These are phyloP conservation scores for Debaryomycetaceae sp. DNA, from an alignment of 1,139 yeast species.

Conservation along the genomic window DNA sequence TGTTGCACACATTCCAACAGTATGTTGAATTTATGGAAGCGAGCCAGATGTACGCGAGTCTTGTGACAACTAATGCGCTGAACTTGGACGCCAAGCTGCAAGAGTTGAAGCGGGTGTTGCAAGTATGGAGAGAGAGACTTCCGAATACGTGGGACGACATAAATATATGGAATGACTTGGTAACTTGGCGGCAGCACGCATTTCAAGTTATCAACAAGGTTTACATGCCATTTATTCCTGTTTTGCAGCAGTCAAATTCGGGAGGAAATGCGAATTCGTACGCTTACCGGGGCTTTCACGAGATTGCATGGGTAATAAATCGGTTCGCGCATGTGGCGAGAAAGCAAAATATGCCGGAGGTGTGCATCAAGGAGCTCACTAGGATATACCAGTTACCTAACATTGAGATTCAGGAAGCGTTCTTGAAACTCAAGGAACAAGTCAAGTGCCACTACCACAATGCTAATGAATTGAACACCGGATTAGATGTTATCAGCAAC, in stretches of 20 bases:
- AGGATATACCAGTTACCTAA: conserved; percentile 94
- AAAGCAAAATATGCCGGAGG: conserved; percentile 94
- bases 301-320: conserved; percentile 97
- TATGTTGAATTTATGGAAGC: conserved; percentile 98
- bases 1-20: conserved; percentile 91
- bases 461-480: conserved; percentile 77
- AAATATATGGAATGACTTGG: conserved; percentile 93
- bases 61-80: conserved; percentile 84
- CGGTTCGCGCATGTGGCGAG: conserved; percentile 98
- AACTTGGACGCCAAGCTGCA: conserved; percentile 88
- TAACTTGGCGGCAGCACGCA: conserved; percentile 98
- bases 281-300: conserved; percentile 96
- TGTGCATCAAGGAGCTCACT: conserved; percentile 84
- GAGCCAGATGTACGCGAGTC: conserved; percentile 81
- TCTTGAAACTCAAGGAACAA: conserved; percentile 88
- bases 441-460: conserved; percentile 96
- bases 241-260: conserved; percentile 64
- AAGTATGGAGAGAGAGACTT: conserved; percentile 95
- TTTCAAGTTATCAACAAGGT: conserved; percentile 94
- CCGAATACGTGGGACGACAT: conserved; percentile 98
- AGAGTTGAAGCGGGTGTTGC: conserved; percentile 85
- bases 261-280: conserved; percentile 75
- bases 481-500: conserved; percentile 91
- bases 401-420: conserved; percentile 97
- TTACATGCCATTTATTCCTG: conserved; percentile 86